phyloP scores from a whole-genome alignment of 441 rosid genomes.

The Aquilaria agallochum region DNA sequence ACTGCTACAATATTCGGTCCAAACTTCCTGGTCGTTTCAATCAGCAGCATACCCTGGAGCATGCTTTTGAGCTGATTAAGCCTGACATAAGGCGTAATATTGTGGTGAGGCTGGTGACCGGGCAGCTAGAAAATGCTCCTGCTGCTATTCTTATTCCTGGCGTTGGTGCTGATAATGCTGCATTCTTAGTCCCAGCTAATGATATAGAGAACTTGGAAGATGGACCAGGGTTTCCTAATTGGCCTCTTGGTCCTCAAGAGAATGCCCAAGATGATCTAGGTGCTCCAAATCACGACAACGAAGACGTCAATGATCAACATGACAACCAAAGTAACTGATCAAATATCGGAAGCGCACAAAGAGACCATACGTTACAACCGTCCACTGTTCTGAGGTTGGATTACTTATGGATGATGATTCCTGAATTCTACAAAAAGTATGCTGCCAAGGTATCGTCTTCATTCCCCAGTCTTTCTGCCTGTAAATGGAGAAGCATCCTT shows the following conservation, averaged over 20 bases:
- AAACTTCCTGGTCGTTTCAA: conserved; percentile 79
- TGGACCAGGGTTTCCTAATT: conserved; percentile 4
- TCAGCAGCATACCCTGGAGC: conserved; percentile 80
- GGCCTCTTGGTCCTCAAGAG: conserved; percentile 13
- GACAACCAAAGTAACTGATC: conserved; percentile 15
- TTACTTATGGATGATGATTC: too few species aligned
- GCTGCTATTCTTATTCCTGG: neutral
- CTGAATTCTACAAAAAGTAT: too few species aligned
- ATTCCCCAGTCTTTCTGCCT: too few species aligned
- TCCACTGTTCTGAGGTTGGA: too few species aligned
- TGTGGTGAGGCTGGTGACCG: conserved; percentile 8
- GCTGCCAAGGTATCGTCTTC: too few species aligned
- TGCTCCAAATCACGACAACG: neutral
- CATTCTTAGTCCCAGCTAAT: conserved; percentile 1
- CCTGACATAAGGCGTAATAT: too few species aligned
- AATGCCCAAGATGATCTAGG: neutral
- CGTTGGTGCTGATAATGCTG: neutral
- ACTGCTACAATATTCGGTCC: conserved; percentile 52
- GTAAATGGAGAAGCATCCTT: too few species aligned
- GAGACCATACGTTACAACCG: too few species aligned
- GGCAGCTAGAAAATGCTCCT: neutral
- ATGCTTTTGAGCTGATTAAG: conserved; percentile 34
- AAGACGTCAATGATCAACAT: conserved; percentile 15
- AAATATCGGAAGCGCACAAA: too few species aligned
- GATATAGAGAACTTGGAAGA: conserved; percentile 10